Evolutionary conservation across 2,329 filamentous ascomycete genomes (phyloP), one percentile per base, ranked within the genome.

Genomic region (Fusarium subglutinans): DNA sequence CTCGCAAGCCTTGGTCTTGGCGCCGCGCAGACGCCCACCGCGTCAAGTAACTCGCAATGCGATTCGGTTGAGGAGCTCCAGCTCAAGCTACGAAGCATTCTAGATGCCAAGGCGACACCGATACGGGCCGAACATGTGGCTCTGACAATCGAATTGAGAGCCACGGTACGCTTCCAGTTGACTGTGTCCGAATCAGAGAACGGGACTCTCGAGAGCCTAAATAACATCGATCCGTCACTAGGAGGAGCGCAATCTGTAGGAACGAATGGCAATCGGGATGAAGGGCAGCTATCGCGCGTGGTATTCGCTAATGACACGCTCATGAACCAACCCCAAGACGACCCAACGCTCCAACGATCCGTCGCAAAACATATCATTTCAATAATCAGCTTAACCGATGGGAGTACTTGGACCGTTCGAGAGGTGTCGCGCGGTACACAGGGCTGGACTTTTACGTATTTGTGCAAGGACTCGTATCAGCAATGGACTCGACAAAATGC

Each of bases 391-490:
- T 78, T 79, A 13, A 81, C 84, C 8, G 88, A 90, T 69, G 81
- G 81, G 20, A 88, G 87, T 71, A 79, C 78, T 2, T 90, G 89
- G 89, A 77, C 75, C 6, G 79, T 86, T 35, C 82, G 85, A 26
- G 81, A 86, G 24, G 82, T 87, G 26, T 84, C 84, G 30, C 81
- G 84, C 20, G 82, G 78, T 13, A 70, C 83, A 1, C 84, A 87
- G 50, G 87, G 88, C 10, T 90, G 88, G 88, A 83, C 82, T 2
- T 86, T 90, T 61, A 84, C 83, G 7, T 90, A 88, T 70, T 79
- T 84, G 24, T 91, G 89, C 82, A 86, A 84, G 65, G 83, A 86
- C 69, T 90, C 89, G 6, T 80, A 84, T 47, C 83, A 85, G 69
- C 82, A 84, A 41, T 90, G 89, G 89, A 82, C 78, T 43, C 84